These are phyloP conservation scores for Eucalyptus guilfoylei DNA, from an alignment of 345 rosid species.

Conservation along the genomic window DNA sequence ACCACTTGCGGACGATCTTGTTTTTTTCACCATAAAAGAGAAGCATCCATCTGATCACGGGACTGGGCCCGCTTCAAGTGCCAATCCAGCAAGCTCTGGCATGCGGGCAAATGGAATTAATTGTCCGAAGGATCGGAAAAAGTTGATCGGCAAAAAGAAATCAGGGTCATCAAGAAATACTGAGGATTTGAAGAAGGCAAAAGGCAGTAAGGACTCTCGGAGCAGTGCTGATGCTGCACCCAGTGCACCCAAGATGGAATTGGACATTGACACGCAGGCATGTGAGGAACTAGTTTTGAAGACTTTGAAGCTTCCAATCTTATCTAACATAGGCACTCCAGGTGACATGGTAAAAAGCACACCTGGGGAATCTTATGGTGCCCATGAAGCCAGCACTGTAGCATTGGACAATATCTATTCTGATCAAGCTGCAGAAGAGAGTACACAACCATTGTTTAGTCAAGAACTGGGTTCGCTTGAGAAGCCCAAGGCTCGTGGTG, in stretches of 20 bases:
- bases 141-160: constrained; percentile 27
- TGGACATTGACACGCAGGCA: constrained; percentile 18
- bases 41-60: constrained; percentile 17
- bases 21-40: constrained; percentile 36
- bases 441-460: constrained; percentile 10
- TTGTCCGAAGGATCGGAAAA: constrained; percentile 26
- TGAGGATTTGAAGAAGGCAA: constrained; percentile 24
- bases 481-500: constrained; percentile 27
- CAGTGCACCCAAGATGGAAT: constrained; percentile 19
- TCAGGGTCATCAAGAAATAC: constrained; percentile 21
- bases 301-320: constrained; percentile 58
- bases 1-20: constrained; percentile 64
- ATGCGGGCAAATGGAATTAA: constrained; percentile 13
- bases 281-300: constrained; percentile 66
- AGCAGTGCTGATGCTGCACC: constrained; percentile 7
- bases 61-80: constrained; percentile 6
- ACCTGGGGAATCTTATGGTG: constrained; percentile 10
- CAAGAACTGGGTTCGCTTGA: constrained; percentile 29
- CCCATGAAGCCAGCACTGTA: constrained; percentile 20
- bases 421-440: constrained; percentile 27
- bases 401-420: constrained; percentile 19
- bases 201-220: constrained; percentile 16
- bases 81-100: constrained; percentile 6
- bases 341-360: constrained; percentile 15
- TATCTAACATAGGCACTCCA: constrained; percentile 35